Evolutionary conservation across 129 eudicot species (phyloP).

Genomic region (Calendula officinalis): DNA sequence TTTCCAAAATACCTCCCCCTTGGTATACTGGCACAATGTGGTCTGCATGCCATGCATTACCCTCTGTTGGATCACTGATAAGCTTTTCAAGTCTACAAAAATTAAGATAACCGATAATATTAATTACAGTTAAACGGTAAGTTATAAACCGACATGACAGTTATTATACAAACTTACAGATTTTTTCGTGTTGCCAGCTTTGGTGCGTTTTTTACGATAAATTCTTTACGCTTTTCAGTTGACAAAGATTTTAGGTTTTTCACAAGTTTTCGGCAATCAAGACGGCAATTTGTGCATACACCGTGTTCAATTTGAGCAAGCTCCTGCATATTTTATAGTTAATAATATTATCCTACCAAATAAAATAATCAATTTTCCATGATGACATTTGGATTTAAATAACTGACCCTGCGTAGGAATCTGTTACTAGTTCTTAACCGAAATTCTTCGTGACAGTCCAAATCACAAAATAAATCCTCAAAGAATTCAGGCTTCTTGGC

Average conservation of each 20-base stretch:
- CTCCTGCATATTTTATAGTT: slow-evolving; percentile 42
- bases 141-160: neutral
- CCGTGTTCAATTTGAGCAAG: slow-evolving; percentile 87
- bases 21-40: slow-evolving; percentile 79
- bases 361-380: neutral
- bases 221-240: slow-evolving; percentile 52
- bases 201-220: slow-evolving; percentile 61
- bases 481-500: slow-evolving; percentile 80
- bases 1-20: slow-evolving; percentile 68
- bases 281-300: slow-evolving; percentile 69
- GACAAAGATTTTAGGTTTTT: slow-evolving; percentile 57
- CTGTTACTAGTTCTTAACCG: slow-evolving; percentile 71
- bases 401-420: slow-evolving; percentile 71
- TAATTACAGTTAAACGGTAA: neutral
- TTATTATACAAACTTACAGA: slow-evolving; percentile 55
- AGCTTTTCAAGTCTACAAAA: slow-evolving; percentile 73
- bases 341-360: slow-evolving; percentile 7
- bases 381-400: slow-evolving; percentile 10
- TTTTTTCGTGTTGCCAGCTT: slow-evolving; percentile 53
- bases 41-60: slow-evolving; percentile 98
- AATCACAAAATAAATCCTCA: slow-evolving; percentile 82
- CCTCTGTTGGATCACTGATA: slow-evolving; percentile 73
- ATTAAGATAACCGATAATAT: slow-evolving; percentile 9
- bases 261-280: slow-evolving; percentile 87
- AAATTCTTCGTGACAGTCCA: slow-evolving; percentile 77